Conservation (phyloP, 1,284 basidiomycete genomes). For the Trichosporon coremiiforme region DNA sequence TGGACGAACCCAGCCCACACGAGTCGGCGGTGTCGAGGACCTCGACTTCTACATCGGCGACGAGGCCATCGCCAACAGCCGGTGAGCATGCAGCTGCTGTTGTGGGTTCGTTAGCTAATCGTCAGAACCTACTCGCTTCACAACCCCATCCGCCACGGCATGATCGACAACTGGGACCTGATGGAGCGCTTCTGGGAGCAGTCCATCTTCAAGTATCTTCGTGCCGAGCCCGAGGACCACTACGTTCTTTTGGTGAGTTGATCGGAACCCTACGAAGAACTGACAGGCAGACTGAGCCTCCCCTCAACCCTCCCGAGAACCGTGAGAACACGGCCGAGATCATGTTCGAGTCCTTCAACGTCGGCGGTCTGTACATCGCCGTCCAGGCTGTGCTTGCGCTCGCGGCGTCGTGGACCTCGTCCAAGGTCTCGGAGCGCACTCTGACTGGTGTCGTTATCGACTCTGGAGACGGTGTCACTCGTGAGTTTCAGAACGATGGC, state of each 20-base stretch:
- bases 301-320: constrained; percentile 97
- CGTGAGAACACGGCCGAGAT: constrained; percentile 99
- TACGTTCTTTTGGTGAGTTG: constrained; percentile 88
- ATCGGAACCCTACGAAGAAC: neutral
- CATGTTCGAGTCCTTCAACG: constrained; percentile 99
- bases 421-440: constrained; percentile 86
- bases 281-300: constrained; percentile 82
- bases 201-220: constrained; percentile 99
- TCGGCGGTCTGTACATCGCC: constrained; percentile 87
- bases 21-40: constrained; percentile 96
- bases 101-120: constrained; percentile 34
- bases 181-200: constrained; percentile 99
- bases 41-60: constrained; percentile 99
- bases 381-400: constrained; percentile 99
- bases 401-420: constrained; percentile 95
- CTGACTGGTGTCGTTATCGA: constrained; percentile 78
- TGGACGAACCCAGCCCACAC: constrained; percentile 71
- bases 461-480: constrained; percentile 84
- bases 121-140: constrained; percentile 82
- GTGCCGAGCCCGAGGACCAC: constrained; percentile 98
- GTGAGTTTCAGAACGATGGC: constrained; percentile 55
- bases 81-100: constrained; percentile 54
- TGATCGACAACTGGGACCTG: constrained; percentile 99
- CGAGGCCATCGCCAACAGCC: constrained; percentile 92
- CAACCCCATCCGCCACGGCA: constrained; percentile 96